Conservation (phyloP, 1,139 yeast genomes). For the Keqinozyma sinolaborantium region DNA sequence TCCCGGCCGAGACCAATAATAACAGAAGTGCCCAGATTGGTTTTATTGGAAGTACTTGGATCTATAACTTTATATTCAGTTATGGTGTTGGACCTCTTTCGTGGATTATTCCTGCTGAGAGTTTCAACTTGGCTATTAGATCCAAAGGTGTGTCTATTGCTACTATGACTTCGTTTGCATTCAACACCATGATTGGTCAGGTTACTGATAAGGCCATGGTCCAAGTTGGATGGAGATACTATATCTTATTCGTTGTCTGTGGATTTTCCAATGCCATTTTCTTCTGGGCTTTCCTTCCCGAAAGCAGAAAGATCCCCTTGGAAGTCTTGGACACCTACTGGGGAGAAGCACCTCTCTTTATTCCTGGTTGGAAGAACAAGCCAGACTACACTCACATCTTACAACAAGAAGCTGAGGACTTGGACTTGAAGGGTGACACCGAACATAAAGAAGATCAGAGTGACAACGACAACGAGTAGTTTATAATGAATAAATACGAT, state of each 20-base stretch:
- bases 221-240: constrained; percentile 10
- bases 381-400: constrained; percentile 5
- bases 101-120: constrained; percentile 21
- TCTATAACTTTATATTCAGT: constrained; percentile 24
- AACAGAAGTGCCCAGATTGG: constrained; percentile 15
- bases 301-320: constrained; percentile 20
- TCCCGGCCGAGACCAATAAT: constrained; percentile 12
- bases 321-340: constrained; percentile 21
- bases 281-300: constrained; percentile 24
- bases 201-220: constrained; percentile 31
- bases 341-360: constrained; percentile 16
- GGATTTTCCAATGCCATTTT: constrained; percentile 21
- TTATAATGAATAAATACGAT: no score
- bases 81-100: constrained; percentile 33
- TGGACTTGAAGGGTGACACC: constrained; percentile 12
- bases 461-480: not conserved
- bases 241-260: constrained; percentile 16
- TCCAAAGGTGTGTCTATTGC: constrained; percentile 30
- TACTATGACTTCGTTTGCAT: constrained; percentile 23
- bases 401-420: constrained; percentile 13
- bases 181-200: constrained; percentile 34
- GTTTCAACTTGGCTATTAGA: constrained; percentile 21
- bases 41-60: constrained; percentile 33
- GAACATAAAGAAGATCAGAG: constrained; percentile 8
- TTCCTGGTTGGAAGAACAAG: constrained; percentile 15